Evolutionary conservation across 2,329 filamentous ascomycete genomes (phyloP).

Genomic region (Leptodontidium sp.): DNA sequence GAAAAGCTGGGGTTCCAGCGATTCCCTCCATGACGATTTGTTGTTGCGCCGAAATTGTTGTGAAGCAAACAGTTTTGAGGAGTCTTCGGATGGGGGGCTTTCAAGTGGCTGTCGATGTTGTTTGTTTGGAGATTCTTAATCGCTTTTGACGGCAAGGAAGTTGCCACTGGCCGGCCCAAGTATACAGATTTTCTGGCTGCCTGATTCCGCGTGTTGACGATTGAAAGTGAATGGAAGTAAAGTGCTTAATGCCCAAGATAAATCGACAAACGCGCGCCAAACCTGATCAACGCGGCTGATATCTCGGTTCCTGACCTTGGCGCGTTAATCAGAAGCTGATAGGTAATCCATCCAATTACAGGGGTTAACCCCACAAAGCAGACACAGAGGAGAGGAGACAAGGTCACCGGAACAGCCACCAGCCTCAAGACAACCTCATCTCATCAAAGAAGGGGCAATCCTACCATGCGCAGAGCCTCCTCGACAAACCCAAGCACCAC

Average conservation of each 20-base stretch:
- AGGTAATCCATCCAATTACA: constrained; percentile 20
- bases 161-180: constrained; percentile 1
- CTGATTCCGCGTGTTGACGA: not conserved
- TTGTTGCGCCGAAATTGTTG: not conserved
- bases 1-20: not conserved
- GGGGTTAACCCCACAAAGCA: constrained; percentile 33
- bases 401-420: constrained; percentile 26
- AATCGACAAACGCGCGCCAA: constrained; percentile 18
- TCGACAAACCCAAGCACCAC: not conserved
- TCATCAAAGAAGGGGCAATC: constrained; percentile 21
- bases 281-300: constrained; percentile 20
- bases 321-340: constrained; percentile 15
- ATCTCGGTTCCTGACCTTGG: constrained; percentile 22
- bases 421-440: constrained; percentile 17
- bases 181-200: not conserved
- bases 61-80: not conserved
- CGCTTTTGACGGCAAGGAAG: not conserved
- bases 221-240: not conserved
- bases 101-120: not conserved
- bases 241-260: not conserved
- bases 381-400: constrained; percentile 20
- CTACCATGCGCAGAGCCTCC: constrained; percentile 9
- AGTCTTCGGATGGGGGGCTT: not conserved
- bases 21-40: constrained; percentile 21
- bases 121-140: not conserved